A percentile compares a stretch with the other conserved stretches of the same genome.
Conservation (phyloP, 2,329 filamentous ascomycete species). For the Penicillium sp. region DNA sequence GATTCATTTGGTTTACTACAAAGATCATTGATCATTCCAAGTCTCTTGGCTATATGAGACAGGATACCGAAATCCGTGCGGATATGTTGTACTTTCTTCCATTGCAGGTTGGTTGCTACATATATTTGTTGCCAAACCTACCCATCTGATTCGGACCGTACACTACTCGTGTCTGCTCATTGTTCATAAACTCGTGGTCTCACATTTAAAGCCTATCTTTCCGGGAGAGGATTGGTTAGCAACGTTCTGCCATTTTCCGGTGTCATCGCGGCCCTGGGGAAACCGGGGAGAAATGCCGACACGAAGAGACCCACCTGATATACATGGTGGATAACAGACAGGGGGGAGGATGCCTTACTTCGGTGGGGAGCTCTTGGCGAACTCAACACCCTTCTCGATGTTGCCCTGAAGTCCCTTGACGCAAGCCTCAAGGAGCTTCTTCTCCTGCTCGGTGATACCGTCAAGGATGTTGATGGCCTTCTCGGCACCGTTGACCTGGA, state of each 20-base stretch:
- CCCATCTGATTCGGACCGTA: conserved; percentile 16
- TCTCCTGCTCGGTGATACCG: conserved; percentile 79
- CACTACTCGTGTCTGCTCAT: conserved; percentile 18
- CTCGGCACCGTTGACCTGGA: conserved; percentile 75
- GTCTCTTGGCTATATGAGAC: neutral
- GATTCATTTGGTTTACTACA: neutral
- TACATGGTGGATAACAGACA: conserved; percentile 14
- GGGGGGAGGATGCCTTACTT: conserved; percentile 62
- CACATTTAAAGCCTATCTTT: conserved; percentile 48
- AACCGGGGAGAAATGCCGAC: conserved; percentile 9
- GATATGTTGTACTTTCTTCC: conserved; percentile 10
- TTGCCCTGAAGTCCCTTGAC: conserved; percentile 82
- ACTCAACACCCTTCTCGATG: conserved; percentile 89
- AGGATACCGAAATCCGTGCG: neutral
- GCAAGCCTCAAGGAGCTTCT: conserved; percentile 75
- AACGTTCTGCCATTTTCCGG: conserved; percentile 29
- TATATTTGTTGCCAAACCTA: conserved; percentile 16
- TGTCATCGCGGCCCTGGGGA: conserved; percentile 3
- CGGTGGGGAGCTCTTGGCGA: conserved; percentile 81
- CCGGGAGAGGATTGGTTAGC: conserved; percentile 36
- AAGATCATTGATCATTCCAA: neutral
- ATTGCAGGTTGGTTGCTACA: conserved; percentile 18
- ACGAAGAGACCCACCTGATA: conserved; percentile 9
- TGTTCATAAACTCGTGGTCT: conserved; percentile 28
- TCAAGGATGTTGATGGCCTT: conserved; percentile 79